Percentiles rank a stretch among this genome's conserved stretches.
These are phyloP conservation scores for Aspergillus melleus DNA, from an alignment of 2,329 filamentous ascomycete genomes.

Conservation along the genomic window DNA sequence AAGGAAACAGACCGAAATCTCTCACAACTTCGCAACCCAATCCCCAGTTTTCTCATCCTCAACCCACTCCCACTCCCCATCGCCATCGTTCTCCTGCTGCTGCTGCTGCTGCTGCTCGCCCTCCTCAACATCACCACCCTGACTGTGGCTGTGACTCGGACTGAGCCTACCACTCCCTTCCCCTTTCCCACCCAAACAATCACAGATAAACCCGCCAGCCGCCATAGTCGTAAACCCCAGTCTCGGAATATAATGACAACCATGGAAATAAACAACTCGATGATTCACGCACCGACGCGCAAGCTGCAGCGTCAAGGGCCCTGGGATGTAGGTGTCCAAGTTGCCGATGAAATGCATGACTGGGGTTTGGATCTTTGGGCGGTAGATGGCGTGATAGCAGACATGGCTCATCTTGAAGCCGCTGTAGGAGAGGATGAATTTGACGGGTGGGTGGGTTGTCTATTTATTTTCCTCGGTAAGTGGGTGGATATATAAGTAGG, in stretches of 20 bases:
- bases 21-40: not conserved
- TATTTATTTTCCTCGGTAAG: not conserved
- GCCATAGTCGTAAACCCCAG: not conserved
- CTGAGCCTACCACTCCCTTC: too few species aligned
- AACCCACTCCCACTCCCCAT: not conserved
- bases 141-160: too few species aligned
- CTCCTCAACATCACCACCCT: too few species aligned
- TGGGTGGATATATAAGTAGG: too few species aligned
- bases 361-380: not conserved
- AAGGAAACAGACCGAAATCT: not conserved
- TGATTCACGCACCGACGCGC: not conserved
- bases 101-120: too few species aligned
- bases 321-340: not conserved
- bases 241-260: not conserved
- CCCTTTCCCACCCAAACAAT: not conserved
- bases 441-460: conserved; percentile 5
- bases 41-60: not conserved
- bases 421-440: conserved; percentile 3
- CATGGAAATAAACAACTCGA: not conserved
- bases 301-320: not conserved
- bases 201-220: not conserved
- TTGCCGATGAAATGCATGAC: not conserved
- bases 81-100: too few species aligned
- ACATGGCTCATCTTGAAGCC: conserved; percentile 1
- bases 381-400: not conserved